Conservation (phyloP, 495 filamentous ascomycete genomes). For the Hypoxylon lenormandii region DNA sequence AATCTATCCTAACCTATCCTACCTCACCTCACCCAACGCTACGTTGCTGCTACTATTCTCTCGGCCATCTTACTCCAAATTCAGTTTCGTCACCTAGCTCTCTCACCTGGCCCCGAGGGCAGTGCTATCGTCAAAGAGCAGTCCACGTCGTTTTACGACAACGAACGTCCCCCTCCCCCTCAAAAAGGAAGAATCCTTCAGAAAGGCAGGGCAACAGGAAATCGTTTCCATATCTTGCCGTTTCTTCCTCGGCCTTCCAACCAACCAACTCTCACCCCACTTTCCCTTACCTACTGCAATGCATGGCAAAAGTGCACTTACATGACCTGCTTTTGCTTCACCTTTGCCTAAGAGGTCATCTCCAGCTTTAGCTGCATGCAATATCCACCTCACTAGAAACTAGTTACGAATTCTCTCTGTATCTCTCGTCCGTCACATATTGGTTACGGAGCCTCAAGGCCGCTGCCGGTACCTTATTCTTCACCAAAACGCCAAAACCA, state of each 20-base stretch:
- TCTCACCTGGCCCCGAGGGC: slow-evolving; percentile 6
- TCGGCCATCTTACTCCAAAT: slow-evolving; percentile 1
- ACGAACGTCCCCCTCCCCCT: background rate
- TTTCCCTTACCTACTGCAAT: slow-evolving; percentile 37
- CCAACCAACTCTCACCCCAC: slow-evolving; percentile 34
- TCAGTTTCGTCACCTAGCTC: background rate
- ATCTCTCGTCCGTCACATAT: slow-evolving; percentile 24
- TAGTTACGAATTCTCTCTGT: slow-evolving; percentile 25
- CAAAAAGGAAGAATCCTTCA: slow-evolving; percentile 6
- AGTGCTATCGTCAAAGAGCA: slow-evolving; percentile 27
- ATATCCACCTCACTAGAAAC: slow-evolving; percentile 26
- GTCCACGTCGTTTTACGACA: slow-evolving; percentile 22
- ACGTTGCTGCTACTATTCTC: slow-evolving; percentile 20
- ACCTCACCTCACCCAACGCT: slow-evolving; percentile 6
- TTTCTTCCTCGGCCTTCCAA: slow-evolving; percentile 3
- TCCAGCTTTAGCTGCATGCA: slow-evolving; percentile 35
- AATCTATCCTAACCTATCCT: background rate
- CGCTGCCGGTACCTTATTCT: slow-evolving; percentile 6
- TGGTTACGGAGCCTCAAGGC: slow-evolving; percentile 27
- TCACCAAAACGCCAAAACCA: slow-evolving; percentile 1
- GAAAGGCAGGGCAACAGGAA: slow-evolving; percentile 12
- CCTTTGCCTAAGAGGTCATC: slow-evolving; percentile 39
- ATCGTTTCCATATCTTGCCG: slow-evolving; percentile 23
- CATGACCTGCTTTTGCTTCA: slow-evolving; percentile 38
- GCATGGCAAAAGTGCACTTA: slow-evolving; percentile 40